A percentile compares a stretch with the other conserved stretches of the same genome.
Conservation (phyloP, 768 basidiomycete species). For the Asterophora parasitica region DNA sequence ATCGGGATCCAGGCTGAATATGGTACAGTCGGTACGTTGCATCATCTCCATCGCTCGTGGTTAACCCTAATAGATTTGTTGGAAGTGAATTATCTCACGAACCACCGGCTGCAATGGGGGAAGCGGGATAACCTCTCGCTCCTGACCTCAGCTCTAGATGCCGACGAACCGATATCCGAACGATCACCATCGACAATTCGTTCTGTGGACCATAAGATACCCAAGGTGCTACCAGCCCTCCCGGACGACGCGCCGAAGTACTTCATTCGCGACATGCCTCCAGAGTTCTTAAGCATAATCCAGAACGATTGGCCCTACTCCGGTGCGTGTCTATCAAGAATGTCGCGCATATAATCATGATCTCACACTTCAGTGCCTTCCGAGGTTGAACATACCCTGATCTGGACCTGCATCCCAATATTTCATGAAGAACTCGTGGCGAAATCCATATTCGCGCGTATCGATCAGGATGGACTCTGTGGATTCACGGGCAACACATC, state of each 20-base stretch:
- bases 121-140: constrained; percentile 59
- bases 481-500: constrained; percentile 68
- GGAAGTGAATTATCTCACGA: constrained; percentile 67
- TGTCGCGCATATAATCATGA: constrained; percentile 27
- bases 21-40: constrained; percentile 58
- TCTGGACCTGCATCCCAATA: constrained; percentile 76
- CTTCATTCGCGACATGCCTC: constrained; percentile 61
- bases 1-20: constrained; percentile 49
- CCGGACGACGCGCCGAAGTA: constrained; percentile 43
- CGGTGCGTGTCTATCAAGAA: constrained; percentile 32
- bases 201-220: neutral
- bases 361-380: constrained; percentile 45
- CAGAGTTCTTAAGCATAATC: constrained; percentile 61
- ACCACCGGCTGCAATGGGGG: constrained; percentile 73
- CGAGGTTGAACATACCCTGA: constrained; percentile 67
- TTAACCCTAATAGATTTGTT: neutral
- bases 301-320: constrained; percentile 91
- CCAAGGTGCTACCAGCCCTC: constrained; percentile 23
- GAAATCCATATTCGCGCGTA: constrained; percentile 44
- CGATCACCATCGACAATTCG: neutral
- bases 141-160: constrained; percentile 50
- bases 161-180: constrained; percentile 11
- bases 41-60: neutral
- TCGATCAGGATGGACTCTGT: constrained; percentile 75
- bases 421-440: constrained; percentile 56